phyloP scores from a whole-genome alignment of 1,284 basidiomycete species.

The Exobasidium rhododendri region DNA sequence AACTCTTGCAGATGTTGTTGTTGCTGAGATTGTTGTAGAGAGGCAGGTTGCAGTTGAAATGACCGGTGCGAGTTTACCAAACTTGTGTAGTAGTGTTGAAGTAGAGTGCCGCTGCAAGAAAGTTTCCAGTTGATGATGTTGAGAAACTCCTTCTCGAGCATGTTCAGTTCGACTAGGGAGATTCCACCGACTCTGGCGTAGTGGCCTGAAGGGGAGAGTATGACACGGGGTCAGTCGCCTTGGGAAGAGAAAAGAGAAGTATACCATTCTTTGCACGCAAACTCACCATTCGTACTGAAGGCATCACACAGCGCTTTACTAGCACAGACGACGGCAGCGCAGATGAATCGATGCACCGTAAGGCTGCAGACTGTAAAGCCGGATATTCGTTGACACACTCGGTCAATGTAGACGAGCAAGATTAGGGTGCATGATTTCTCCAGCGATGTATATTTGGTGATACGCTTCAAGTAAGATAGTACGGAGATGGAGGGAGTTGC shows the following conservation, averaged over 20 bases:
- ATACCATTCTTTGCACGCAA: no score
- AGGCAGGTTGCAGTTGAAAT: slow-evolving; percentile 15
- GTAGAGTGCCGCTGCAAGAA: slow-evolving; percentile 36
- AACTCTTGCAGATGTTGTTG: neutral
- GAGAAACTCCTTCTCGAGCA: slow-evolving; percentile 54
- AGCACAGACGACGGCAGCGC: slow-evolving; percentile 50
- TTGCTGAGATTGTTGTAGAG: neutral
- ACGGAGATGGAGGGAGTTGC: slow-evolving; percentile 51
- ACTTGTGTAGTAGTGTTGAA: slow-evolving; percentile 53
- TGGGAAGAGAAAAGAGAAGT: no score
- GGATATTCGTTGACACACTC: slow-evolving; percentile 47
- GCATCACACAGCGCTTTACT: slow-evolving; percentile 53
- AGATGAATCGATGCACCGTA: slow-evolving; percentile 53
- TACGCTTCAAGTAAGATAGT: slow-evolving; percentile 46
- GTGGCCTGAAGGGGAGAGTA: slow-evolving; percentile 34
- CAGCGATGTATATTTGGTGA: slow-evolving; percentile 51
- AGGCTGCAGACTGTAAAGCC: slow-evolving; percentile 53
- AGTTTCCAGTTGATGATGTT: slow-evolving; percentile 51
- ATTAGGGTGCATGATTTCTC: slow-evolving; percentile 52
- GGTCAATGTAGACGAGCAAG: slow-evolving; percentile 53
- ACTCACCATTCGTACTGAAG: slow-evolving; percentile 50
- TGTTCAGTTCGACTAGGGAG: slow-evolving; percentile 50
- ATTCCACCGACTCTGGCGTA: slow-evolving; percentile 53
- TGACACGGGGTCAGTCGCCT: no score
- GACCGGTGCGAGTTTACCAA: slow-evolving; percentile 42